A percentile compares a stretch with the other conserved stretches of the same genome.
phyloP scores from a whole-genome alignment of 2,329 filamentous ascomycete species.

The Aaosphaeria pasadenensis region DNA sequence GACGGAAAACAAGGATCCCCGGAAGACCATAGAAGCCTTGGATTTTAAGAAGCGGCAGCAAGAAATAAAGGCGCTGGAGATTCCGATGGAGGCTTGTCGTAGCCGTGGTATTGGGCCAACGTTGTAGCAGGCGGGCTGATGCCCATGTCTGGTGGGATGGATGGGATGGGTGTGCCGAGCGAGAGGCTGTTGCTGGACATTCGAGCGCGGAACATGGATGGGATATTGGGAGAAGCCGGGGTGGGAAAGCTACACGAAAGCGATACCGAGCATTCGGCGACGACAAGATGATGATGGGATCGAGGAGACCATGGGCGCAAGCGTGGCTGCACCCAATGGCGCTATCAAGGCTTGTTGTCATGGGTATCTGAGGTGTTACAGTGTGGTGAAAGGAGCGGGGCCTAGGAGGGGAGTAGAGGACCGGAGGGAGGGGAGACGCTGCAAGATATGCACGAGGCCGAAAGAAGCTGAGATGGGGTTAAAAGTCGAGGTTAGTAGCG shows the following conservation, averaged over 20 bases:
- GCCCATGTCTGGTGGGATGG: no score
- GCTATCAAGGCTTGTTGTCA: no score
- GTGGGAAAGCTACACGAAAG: neutral
- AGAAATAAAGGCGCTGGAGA: neutral
- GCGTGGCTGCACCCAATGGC: no score
- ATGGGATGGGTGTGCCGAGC: no score
- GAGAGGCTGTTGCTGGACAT: constrained; percentile 4
- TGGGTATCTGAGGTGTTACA: no score
- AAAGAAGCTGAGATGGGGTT: neutral
- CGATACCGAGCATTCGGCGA: neutral
- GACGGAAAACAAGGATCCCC: neutral
- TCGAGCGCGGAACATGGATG: neutral
- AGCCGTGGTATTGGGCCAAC: constrained; percentile 11
- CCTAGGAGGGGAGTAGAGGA: neutral
- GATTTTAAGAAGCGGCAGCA: neutral
- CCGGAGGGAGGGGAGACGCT: neutral
- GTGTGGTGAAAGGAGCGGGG: neutral
- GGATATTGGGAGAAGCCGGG: neutral
- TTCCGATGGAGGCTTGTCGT: constrained; percentile 9
- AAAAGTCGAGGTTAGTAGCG: neutral
- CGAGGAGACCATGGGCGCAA: neutral
- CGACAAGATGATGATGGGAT: neutral
- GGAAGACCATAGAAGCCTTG: neutral
- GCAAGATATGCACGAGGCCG: neutral
- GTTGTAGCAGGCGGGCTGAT: constrained; percentile 6